phyloP scores from a whole-genome alignment of 73 alveolate genomes.

The Paramecium pentaurelia region DNA sequence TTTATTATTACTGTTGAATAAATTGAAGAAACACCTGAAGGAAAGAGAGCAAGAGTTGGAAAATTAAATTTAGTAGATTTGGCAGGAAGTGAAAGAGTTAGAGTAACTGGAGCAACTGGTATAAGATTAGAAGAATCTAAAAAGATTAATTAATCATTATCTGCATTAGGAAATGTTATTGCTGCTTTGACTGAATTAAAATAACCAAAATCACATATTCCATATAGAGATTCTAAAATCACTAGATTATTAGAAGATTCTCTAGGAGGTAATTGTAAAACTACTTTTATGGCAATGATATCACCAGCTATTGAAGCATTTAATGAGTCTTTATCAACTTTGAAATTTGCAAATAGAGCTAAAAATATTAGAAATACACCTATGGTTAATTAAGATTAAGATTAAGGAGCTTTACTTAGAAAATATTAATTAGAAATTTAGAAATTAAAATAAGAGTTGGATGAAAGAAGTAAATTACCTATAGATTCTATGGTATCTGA shows the following conservation, averaged over 20 bases:
- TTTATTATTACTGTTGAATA: slow-evolving; percentile 94
- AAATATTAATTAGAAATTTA: slow-evolving; percentile 96
- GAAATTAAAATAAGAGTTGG: slow-evolving; percentile 92
- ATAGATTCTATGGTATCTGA: slow-evolving; percentile 72
- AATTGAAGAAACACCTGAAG: slow-evolving; percentile 52
- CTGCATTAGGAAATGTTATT: slow-evolving; percentile 87
- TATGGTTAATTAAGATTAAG: slow-evolving; percentile 92
- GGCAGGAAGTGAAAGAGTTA: slow-evolving; percentile 88
- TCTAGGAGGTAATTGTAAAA: slow-evolving; percentile 84
- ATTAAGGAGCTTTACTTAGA: slow-evolving; percentile 93
- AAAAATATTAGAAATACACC: slow-evolving; percentile 97
- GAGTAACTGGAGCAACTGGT: slow-evolving; percentile 80
- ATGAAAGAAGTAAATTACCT: slow-evolving; percentile 72
- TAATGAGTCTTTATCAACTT: slow-evolving; percentile 93
- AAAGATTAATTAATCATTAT: slow-evolving; percentile 77
- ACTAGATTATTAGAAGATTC: slow-evolving; percentile 86
- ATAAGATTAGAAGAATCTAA: slow-evolving; percentile 77
- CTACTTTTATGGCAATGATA: slow-evolving; percentile 64
- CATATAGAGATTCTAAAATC: slow-evolving; percentile 86
- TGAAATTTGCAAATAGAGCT: slow-evolving; percentile 99
- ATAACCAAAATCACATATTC: slow-evolving; percentile 76
- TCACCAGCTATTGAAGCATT: slow-evolving; percentile 98
- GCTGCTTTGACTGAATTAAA: slow-evolving; percentile 74
- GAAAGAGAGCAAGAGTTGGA: slow-evolving; percentile 72
- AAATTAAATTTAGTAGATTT: slow-evolving; percentile 81